phyloP scores from a whole-genome alignment of 129 eudicot species.

The Smallanthus sonchifolius region DNA sequence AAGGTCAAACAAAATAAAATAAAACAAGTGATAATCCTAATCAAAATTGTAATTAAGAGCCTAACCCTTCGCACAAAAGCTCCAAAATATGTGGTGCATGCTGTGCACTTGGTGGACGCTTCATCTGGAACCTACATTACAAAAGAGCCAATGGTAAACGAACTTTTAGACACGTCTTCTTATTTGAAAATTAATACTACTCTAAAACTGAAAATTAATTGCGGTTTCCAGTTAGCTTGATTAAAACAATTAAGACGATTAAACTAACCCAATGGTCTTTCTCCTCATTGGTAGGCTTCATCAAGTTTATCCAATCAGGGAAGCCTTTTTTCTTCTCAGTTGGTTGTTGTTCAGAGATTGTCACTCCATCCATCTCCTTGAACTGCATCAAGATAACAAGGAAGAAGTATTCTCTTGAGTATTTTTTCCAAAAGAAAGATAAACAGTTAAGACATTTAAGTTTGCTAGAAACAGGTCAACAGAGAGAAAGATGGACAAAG shows the following conservation, averaged over 20 bases:
- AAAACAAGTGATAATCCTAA: slow-evolving; percentile 5
- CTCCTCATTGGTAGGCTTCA: slow-evolving; percentile 73
- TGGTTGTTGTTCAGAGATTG: slow-evolving; percentile 54
- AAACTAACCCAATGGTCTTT: slow-evolving; percentile 73
- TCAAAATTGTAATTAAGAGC: not conserved
- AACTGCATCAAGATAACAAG: slow-evolving; percentile 40
- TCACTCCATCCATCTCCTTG: slow-evolving; percentile 69
- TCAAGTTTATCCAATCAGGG: slow-evolving; percentile 73
- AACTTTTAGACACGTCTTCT: not conserved
- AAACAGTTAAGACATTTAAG: not conserved
- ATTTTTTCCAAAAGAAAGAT: not conserved
- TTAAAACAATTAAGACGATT: not conserved
- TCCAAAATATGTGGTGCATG: slow-evolving; percentile 61
- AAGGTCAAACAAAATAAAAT: slow-evolving; percentile 4
- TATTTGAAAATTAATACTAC: not conserved
- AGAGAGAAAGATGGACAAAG: not conserved
- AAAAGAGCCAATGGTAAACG: not conserved
- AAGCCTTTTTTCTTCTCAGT: slow-evolving; percentile 76
- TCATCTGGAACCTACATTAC: slow-evolving; percentile 81
- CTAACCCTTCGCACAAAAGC: slow-evolving; percentile 76
- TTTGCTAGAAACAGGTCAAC: not conserved
- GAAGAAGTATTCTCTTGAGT: not conserved
- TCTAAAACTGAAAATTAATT: not conserved
- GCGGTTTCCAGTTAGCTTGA: not conserved
- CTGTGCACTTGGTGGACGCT: slow-evolving; percentile 65